A percentile compares a stretch with the other conserved stretches of the same genome.
Evolutionary conservation across 2,329 filamentous ascomycete genomes (phyloP).

Genomic region (Fusarium sp.): DNA sequence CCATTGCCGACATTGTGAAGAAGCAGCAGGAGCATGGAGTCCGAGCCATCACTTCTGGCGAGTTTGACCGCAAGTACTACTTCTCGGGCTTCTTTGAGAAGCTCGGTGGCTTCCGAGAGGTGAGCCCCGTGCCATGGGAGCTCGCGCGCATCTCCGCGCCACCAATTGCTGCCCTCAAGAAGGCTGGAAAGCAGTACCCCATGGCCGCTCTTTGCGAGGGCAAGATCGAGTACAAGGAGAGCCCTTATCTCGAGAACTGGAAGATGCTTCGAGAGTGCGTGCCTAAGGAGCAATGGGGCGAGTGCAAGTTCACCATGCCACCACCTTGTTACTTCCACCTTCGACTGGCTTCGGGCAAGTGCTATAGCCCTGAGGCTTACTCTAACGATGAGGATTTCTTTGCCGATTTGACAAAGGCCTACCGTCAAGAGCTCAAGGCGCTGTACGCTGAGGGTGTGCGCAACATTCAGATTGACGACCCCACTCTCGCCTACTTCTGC

Average conservation of each 20-base stretch:
- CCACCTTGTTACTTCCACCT: slow-evolving; percentile 73
- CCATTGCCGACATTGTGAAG: slow-evolving; percentile 70
- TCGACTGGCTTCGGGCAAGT: slow-evolving; percentile 58
- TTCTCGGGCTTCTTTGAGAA: slow-evolving; percentile 60
- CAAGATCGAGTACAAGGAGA: slow-evolving; percentile 53
- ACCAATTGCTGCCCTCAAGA: slow-evolving; percentile 51
- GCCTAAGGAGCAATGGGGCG: slow-evolving; percentile 64
- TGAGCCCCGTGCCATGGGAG: slow-evolving; percentile 51
- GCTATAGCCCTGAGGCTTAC: slow-evolving; percentile 62
- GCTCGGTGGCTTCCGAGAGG: slow-evolving; percentile 51
- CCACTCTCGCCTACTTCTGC: slow-evolving; percentile 72
- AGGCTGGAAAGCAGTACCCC: slow-evolving; percentile 50
- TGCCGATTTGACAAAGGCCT: slow-evolving; percentile 63
- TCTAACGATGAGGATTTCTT: slow-evolving; percentile 63
- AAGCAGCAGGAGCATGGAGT: slow-evolving; percentile 70
- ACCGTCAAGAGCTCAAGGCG: slow-evolving; percentile 61
- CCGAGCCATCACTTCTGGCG: slow-evolving; percentile 71
- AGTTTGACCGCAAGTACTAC: slow-evolving; percentile 65
- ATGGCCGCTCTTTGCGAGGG: slow-evolving; percentile 53
- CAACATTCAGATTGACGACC: slow-evolving; percentile 68
- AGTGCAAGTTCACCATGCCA: slow-evolving; percentile 73
- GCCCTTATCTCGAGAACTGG: slow-evolving; percentile 56
- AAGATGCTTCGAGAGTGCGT: slow-evolving; percentile 53
- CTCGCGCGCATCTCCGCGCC: slow-evolving; percentile 50
- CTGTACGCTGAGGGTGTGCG: slow-evolving; percentile 63